Base-by-base conservation (phyloP, 345 rosid genomes). In the Luvunga scandens region DNA sequence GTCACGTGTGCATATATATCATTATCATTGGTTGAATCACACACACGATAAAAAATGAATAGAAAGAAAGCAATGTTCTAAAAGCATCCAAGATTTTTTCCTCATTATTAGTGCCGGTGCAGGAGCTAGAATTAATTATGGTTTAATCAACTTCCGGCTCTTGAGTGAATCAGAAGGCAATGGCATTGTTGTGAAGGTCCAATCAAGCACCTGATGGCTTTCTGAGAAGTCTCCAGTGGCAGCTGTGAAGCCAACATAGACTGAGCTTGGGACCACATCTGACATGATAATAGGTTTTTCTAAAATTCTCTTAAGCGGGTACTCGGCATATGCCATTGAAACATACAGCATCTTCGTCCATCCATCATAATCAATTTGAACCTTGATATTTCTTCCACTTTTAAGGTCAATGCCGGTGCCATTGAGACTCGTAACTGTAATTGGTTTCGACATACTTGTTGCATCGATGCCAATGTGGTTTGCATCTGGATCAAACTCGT, bases 171-270 rank as follows among this genome's bases (percentile, higher is more conserved):
- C 50, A 45, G 50, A 14, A 12, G 18, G 50, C 18, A 3, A 13
- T 45, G 50, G 50, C 18, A 45, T 45, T 45, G 50, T 45, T 13
- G 50, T 45, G 50, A 45, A 45, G 50, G 50, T 45, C 18, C 18
- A 45, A 45, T 45, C 50, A 45, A 45, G 50, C 4, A 45, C 50
- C 50, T 45, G 50, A 45, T 45, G 50, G 50, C 50, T 45, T 45
- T 45, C 18, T 13, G 50, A 34, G 30, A 39, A 56, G 33, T 56
- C 30, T n/a, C 90, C 88, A 0, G 87, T 82, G 18, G 88, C 66
- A 21, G 80, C 87, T 16, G 90, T 81, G 75, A 87, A 87, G 19
- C 88, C 88, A 1, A 83, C 79, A 4, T 70, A 85, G 24, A 85
- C 84, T 12, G 73, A 66, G 6, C 57, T 69, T 13, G 82, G 90